Conservation (phyloP, 2,329 filamentous ascomycete genomes). For the Trichoderma harzianum region DNA sequence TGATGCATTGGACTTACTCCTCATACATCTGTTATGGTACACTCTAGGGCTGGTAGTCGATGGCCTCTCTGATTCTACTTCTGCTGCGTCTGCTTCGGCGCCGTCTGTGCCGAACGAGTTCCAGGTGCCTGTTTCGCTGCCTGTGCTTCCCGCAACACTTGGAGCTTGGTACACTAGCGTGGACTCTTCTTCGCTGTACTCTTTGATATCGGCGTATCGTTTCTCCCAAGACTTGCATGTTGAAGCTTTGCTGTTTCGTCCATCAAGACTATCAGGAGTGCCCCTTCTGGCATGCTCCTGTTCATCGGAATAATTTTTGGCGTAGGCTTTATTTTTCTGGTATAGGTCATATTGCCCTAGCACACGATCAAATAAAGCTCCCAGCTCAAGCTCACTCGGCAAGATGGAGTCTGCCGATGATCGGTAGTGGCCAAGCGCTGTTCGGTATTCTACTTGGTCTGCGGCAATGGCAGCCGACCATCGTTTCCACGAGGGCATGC, state of each 20-base stretch:
- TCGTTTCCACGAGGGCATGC: constrained; percentile 25
- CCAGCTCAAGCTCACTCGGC: constrained; percentile 7
- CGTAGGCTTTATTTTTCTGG: neutral
- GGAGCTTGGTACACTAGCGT: neutral
- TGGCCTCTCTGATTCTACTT: neutral
- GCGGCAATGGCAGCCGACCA: constrained; percentile 26
- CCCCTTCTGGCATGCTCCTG: no score
- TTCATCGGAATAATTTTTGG: no score
- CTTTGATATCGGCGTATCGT: neutral
- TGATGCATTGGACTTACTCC: neutral
- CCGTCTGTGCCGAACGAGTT: neutral
- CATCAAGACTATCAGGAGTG: neutral
- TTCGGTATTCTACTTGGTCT: constrained; percentile 29
- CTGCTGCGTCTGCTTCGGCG: neutral
- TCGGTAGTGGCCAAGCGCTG: constrained; percentile 19
- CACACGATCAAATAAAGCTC: constrained; percentile 5
- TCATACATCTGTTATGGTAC: neutral
- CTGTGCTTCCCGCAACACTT: neutral
- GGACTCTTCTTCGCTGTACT: neutral
- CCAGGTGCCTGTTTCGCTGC: neutral
- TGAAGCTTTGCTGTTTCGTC: neutral
- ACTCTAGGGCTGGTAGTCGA: neutral
- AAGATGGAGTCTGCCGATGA: constrained; percentile 9
- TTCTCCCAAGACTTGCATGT: neutral
- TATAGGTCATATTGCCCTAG: neutral